Base-by-base conservation (phyloP, 1,284 basidiomycete genomes). In the Moniliella sp. region DNA sequence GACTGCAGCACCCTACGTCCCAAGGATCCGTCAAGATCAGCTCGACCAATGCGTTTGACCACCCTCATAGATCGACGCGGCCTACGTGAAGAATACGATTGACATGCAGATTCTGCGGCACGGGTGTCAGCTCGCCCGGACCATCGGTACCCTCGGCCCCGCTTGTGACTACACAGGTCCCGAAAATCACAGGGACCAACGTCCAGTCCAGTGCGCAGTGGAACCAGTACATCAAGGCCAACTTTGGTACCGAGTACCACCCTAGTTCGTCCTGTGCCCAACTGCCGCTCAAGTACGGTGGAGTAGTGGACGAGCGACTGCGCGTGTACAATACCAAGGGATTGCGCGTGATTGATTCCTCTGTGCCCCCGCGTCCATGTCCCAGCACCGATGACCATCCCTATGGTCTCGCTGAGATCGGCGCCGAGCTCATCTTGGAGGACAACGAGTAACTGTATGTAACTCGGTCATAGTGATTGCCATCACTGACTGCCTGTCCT, bases 251-350 rank as follows among this genome's bases (percentile, higher is more conserved):
- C 17, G 53, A 57, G 37, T 54, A 57, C 43, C 55, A 64, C 61
- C 73, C 73, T 1, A 64, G 67, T 15, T 69, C 69, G 39, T 68
- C 73, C 13, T 70, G 68, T 66, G 72, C 3, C 3, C 75, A 76
- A 74, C 62, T 75, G 26, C 74, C 74, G 3, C 59, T 64, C 41
- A 61, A 62, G 21, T 54, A 65, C 36, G 75, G 74, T 28, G 75
- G 74, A 42, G 74, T 76, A 29, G 73, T 77, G 28, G 70, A 72
- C 55, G 60, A 70, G 13, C 63, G 69, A 34, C 61, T 77, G 25
- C 63, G 64, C 45, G 74, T 76, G 5, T 73, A 76, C 55, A 74
- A 74, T 18, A 65, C 68, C 3, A 50, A 67, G 54, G 76, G 76
- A 63, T 64, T 80, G 44, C 53, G 62, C 26, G 59, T 65, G 9